Conservation (phyloP, 2,329 filamentous ascomycete genomes). For the Cercospora berteroae region DNA sequence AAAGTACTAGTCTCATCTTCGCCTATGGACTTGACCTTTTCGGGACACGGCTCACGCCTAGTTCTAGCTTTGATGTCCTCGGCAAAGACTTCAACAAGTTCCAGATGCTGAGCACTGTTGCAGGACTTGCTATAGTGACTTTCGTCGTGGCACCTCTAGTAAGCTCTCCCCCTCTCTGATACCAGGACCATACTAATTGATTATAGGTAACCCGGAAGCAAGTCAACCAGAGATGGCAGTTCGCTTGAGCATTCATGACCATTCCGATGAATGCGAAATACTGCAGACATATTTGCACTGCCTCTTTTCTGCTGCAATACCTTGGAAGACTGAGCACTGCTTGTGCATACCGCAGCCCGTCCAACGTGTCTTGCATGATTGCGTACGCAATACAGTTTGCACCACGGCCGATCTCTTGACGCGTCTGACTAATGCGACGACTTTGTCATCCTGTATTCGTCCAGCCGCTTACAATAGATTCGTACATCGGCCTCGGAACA, state of each 20-base stretch:
- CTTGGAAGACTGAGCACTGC: background rate
- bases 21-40: conserved; percentile 88
- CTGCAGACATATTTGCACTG: too few species aligned
- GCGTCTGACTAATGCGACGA: background rate
- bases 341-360: background rate
- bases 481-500: background rate
- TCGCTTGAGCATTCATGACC: conserved; percentile 29
- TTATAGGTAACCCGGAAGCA: conserved; percentile 59
- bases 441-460: background rate
- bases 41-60: conserved; percentile 81
- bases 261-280: background rate
- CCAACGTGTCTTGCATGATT: background rate
- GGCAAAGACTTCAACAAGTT: conserved; percentile 92
- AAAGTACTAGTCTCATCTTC: conserved; percentile 88
- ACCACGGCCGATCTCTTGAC: background rate
- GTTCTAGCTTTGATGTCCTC: conserved; percentile 84
- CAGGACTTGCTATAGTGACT: conserved; percentile 75
- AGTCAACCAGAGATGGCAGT: conserved; percentile 64
- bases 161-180: conserved; percentile 41
- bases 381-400: background rate
- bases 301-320: background rate
- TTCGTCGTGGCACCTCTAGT: conserved; percentile 81
- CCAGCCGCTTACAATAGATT: background rate
- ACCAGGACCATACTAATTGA: conserved; percentile 26
- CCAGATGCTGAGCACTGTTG: conserved; percentile 78